These are phyloP conservation scores for Cicer chorassanicum DNA, from an alignment of 306 rosid genomes.

Conservation along the genomic window DNA sequence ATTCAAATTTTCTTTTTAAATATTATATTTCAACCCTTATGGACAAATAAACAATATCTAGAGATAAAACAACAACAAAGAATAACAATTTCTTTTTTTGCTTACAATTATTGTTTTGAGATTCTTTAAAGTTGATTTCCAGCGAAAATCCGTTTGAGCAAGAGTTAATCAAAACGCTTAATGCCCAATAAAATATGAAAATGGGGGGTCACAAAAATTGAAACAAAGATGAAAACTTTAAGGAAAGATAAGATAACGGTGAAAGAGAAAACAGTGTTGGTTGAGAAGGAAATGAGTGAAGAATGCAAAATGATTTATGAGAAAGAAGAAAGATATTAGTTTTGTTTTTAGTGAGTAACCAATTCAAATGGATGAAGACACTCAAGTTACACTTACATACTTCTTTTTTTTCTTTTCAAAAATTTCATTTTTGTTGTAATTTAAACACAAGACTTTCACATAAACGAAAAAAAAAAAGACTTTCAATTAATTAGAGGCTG, in stretches of 20 bases:
- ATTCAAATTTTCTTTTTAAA: neutral
- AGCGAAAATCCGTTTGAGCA: constrained; percentile 43
- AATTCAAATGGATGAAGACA: constrained; percentile 37
- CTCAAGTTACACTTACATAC: neutral
- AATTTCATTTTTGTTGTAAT: too few relatives aligned
- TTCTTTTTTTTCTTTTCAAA: too few relatives aligned
- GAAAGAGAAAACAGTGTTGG: constrained; percentile 28
- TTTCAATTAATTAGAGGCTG: too few relatives aligned
- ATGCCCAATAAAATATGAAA: constrained; percentile 17
- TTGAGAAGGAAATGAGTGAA: constrained; percentile 17
- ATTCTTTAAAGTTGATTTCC: constrained; percentile 39
- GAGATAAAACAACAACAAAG: constrained; percentile 41
- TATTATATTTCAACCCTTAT: constrained; percentile 43
- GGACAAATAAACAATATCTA: constrained; percentile 49
- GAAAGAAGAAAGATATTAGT: constrained; percentile 28
- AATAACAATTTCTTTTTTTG: constrained; percentile 23
- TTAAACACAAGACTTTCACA: too few relatives aligned
- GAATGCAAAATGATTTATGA: constrained; percentile 37
- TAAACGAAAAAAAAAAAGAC: too few relatives aligned
- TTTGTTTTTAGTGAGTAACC: constrained; percentile 36
- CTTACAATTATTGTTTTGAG: constrained; percentile 38
- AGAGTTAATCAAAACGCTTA: constrained; percentile 36
- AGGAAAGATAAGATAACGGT: constrained; percentile 1
- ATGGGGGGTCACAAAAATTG: constrained; percentile 11
- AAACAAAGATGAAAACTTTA: constrained; percentile 25